Evolutionary conservation across 495 filamentous ascomycete species (phyloP).

Genomic region (Penicillium ochrochloron): DNA sequence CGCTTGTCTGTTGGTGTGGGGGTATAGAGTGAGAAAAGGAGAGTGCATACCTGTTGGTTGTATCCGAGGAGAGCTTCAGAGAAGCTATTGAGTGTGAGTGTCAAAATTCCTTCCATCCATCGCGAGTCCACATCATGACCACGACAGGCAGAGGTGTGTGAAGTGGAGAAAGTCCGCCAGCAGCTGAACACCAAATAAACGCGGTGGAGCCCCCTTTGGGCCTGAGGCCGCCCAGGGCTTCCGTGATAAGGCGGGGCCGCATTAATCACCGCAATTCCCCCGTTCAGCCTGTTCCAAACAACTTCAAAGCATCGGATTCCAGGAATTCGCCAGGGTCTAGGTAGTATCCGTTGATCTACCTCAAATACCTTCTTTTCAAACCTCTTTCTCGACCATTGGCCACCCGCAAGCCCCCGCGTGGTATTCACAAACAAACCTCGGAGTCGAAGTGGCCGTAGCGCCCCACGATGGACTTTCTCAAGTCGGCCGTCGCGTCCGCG

Average conservation of each 20-base stretch:
- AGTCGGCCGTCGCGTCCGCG: conserved; percentile 93
- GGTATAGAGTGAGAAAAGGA: neutral
- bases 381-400: neutral
- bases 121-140: neutral
- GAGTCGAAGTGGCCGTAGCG: conserved; percentile 13
- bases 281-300: neutral
- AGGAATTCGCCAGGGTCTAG: neutral
- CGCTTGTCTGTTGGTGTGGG: conserved; percentile 1
- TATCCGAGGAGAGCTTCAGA: neutral
- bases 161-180: conserved; percentile 4
- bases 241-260: conserved; percentile 32
- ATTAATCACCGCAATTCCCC: conserved; percentile 7
- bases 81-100: neutral
- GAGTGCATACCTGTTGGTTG: neutral
- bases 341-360: neutral
- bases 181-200: conserved; percentile 6
- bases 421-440: conserved; percentile 18
- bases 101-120: no score
- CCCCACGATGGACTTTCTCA: conserved; percentile 86
- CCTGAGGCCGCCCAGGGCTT: conserved; percentile 17
- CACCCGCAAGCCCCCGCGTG: neutral
- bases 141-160: neutral
- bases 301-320: neutral
- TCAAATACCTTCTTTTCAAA: neutral
- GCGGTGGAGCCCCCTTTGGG: conserved; percentile 3